These are phyloP conservation scores for Leccinum pachyderme DNA, from an alignment of 1,284 basidiomycete species.

Conservation along the genomic window DNA sequence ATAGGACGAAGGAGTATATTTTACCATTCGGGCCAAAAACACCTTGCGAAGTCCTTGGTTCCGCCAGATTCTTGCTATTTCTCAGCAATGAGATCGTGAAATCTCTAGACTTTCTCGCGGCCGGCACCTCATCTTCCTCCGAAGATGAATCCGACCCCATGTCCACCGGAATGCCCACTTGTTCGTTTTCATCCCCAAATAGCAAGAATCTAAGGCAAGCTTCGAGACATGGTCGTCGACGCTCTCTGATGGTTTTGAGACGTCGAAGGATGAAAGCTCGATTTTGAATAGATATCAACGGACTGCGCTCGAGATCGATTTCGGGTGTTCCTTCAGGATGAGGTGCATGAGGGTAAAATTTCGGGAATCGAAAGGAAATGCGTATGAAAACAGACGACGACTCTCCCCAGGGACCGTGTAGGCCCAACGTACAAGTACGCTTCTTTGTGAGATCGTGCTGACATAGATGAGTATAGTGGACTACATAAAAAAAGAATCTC, in stretches of 20 bases:
- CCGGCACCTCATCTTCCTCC: slow-evolving; percentile 40
- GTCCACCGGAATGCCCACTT: slow-evolving; percentile 37
- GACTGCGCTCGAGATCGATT: slow-evolving; percentile 81
- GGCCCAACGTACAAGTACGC: slow-evolving; percentile 80
- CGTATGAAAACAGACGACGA: slow-evolving; percentile 74
- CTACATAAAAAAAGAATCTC: slow-evolving; percentile 4
- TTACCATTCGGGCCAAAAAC: slow-evolving; percentile 84
- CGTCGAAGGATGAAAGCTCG: slow-evolving; percentile 76
- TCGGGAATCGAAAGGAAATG: slow-evolving; percentile 88
- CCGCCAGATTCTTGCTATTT: slow-evolving; percentile 72
- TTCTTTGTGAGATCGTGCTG: slow-evolving; percentile 80
- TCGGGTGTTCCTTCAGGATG: slow-evolving; percentile 68
- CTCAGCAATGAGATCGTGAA: slow-evolving; percentile 53
- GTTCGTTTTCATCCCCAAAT: slow-evolving; percentile 59
- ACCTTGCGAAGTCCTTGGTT: slow-evolving; percentile 79
- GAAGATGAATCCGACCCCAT: slow-evolving; percentile 58
- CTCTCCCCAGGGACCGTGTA: slow-evolving; percentile 91
- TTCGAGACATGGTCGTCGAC: slow-evolving; percentile 76
- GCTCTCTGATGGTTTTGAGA: slow-evolving; percentile 69
- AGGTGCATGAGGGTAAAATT: slow-evolving; percentile 68
- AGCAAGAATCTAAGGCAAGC: slow-evolving; percentile 78
- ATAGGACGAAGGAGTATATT: slow-evolving; percentile 3
- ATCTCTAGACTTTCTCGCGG: slow-evolving; percentile 43
- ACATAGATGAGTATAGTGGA: slow-evolving; percentile 3
- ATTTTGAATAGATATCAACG: slow-evolving; percentile 73